Evolutionary conservation across 2,329 filamentous ascomycete genomes (phyloP).

Genomic region (Dothideomycetes sp.): DNA sequence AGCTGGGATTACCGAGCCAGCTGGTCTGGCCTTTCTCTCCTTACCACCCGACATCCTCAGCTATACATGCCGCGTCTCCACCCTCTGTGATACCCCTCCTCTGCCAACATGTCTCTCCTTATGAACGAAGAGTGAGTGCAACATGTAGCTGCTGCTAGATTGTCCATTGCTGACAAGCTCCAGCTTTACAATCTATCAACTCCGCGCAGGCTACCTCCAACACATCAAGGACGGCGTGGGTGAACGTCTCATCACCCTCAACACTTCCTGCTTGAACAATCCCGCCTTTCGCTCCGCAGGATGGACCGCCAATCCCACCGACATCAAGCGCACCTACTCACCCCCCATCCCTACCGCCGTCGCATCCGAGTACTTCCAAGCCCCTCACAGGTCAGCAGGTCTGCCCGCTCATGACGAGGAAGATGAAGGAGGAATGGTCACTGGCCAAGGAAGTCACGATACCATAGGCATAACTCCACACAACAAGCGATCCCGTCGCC

Average conservation of each 20-base stretch:
- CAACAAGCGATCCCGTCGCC: constrained; percentile 54
- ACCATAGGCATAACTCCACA: constrained; percentile 55
- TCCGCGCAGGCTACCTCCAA: constrained; percentile 69
- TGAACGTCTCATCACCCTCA: constrained; percentile 71
- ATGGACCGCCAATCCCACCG: constrained; percentile 62
- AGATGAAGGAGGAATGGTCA: constrained; percentile 59
- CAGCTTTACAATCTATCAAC: constrained; percentile 72
- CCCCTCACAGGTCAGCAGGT: constrained; percentile 48
- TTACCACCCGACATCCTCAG: neutral
- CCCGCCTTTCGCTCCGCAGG: constrained; percentile 73
- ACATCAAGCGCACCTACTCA: constrained; percentile 74
- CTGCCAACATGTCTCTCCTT: constrained; percentile 23
- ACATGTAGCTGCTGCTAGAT: neutral
- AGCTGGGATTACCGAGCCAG: constrained; percentile 7
- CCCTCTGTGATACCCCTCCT: neutral
- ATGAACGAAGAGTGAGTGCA: constrained; percentile 21
- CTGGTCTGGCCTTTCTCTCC: constrained; percentile 8
- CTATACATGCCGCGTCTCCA: neutral
- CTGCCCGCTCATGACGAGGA: constrained; percentile 50
- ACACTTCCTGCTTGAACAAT: constrained; percentile 68
- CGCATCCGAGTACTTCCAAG: constrained; percentile 69
- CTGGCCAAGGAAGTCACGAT: constrained; percentile 52
- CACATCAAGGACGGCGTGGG: constrained; percentile 75
- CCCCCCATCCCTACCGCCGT: constrained; percentile 76
- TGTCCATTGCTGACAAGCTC: constrained; percentile 1